These are phyloP conservation scores for Fragaria nilgerrensis DNA, from an alignment of 306 rosid genomes.

Conservation along the genomic window DNA sequence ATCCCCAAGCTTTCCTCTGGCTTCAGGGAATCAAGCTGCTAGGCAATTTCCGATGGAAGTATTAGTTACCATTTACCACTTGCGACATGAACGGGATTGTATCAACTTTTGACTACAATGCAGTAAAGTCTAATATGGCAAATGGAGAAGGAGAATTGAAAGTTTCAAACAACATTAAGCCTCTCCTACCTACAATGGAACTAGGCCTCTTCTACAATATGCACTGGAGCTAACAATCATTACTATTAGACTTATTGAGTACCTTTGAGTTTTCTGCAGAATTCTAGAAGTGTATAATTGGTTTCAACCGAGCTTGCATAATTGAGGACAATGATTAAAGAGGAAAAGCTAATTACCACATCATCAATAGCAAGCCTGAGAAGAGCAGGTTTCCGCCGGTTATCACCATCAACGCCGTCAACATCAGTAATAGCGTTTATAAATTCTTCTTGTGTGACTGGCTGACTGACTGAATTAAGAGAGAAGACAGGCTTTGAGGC, in stretches of 20 bases:
- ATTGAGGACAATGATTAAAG: neutral
- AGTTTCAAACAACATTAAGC: neutral
- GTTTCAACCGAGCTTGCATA: too few species aligned
- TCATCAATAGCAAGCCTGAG: conserved; percentile 97
- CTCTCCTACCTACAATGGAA: neutral
- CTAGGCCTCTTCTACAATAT: neutral
- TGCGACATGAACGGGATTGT: neutral
- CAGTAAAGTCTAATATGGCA: neutral
- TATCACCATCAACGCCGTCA: conserved; percentile 62
- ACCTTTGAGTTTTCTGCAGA: neutral
- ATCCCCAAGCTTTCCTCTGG: conserved; percentile 94
- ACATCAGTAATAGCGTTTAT: conserved; percentile 65
- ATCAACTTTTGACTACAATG: neutral
- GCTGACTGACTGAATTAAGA: conserved; percentile 64
- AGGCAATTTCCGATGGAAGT: neutral
- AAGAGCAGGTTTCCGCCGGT: conserved; percentile 69
- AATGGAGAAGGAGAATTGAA: neutral
- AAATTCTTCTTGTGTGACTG: conserved; percentile 70
- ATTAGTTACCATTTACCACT: neutral
- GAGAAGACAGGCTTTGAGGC: conserved; percentile 76
- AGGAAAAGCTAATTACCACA: conserved; percentile 59
- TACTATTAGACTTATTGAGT: neutral
- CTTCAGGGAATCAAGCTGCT: conserved; percentile 96
- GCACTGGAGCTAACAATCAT: too few species aligned
- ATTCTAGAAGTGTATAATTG: neutral